Percentiles rank a stretch among this genome's conserved stretches.
These are phyloP conservation scores for Lachnellula subtilissima DNA, from an alignment of 2,329 filamentous ascomycete species.

Conservation along the genomic window DNA sequence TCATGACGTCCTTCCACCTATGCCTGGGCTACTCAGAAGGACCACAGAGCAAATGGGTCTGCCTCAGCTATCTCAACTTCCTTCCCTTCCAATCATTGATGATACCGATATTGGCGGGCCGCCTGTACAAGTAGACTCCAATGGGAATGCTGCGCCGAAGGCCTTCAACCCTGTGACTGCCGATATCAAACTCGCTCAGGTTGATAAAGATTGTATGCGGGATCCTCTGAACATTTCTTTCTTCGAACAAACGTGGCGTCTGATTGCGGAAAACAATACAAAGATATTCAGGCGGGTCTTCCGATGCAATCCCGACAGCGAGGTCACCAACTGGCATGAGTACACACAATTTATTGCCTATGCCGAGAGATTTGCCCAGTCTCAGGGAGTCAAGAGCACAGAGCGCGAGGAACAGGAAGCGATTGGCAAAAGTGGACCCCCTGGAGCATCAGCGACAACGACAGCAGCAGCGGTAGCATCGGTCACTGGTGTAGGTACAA, in stretches of 20 bases:
- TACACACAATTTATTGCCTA: slow-evolving; percentile 63
- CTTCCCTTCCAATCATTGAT: slow-evolving; percentile 63
- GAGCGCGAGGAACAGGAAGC: slow-evolving; percentile 30
- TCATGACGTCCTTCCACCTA: slow-evolving; percentile 52
- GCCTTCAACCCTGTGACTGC: slow-evolving; percentile 51
- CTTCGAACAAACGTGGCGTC: slow-evolving; percentile 82
- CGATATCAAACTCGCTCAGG: slow-evolving; percentile 67
- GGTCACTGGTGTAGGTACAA: slow-evolving; percentile 5
- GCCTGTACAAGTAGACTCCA: slow-evolving; percentile 50
- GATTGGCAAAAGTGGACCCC: slow-evolving; percentile 29
- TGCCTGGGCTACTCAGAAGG: slow-evolving; percentile 51
- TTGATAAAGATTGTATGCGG: slow-evolving; percentile 89
- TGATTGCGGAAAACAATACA: slow-evolving; percentile 88
- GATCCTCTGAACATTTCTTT: slow-evolving; percentile 82
- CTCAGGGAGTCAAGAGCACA: slow-evolving; percentile 33
- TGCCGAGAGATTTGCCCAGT: slow-evolving; percentile 62
- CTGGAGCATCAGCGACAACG: slow-evolving; percentile 14
- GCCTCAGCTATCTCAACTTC: slow-evolving; percentile 64
- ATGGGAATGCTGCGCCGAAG: slow-evolving; percentile 42
- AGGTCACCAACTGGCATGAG: slow-evolving; percentile 88
- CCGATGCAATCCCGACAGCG: slow-evolving; percentile 92
- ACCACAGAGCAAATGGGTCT: slow-evolving; percentile 64
- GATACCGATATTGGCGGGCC: slow-evolving; percentile 82
- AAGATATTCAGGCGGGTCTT: slow-evolving; percentile 92
- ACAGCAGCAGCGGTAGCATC: neutral